Percentiles rank a stretch among this genome's conserved stretches.
phyloP scores from a whole-genome alignment of 2,329 filamentous ascomycete species.

The Leptodontidium sp. region DNA sequence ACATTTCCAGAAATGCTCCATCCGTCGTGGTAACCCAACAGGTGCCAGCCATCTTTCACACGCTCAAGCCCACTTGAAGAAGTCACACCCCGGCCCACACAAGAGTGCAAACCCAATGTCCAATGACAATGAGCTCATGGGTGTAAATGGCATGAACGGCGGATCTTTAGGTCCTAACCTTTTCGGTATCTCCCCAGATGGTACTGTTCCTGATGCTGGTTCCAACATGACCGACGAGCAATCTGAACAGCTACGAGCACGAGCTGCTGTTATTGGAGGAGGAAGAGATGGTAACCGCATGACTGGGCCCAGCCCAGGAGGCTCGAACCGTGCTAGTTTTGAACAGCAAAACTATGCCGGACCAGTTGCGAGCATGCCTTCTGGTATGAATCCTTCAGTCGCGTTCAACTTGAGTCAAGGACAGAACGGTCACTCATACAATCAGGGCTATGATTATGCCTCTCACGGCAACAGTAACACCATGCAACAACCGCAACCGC shows the following conservation, averaged over 20 bases:
- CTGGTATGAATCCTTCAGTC: constrained; percentile 66
- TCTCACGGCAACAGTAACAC: constrained; percentile 45
- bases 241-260: constrained; percentile 65
- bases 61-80: constrained; percentile 88
- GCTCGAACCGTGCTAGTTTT: constrained; percentile 53
- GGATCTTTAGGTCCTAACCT: constrained; percentile 49
- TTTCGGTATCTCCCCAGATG: constrained; percentile 61
- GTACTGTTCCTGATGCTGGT: constrained; percentile 44
- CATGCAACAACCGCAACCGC: constrained; percentile 41
- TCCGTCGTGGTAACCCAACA: constrained; percentile 93
- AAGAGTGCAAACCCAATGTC: constrained; percentile 61
- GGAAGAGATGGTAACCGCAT: constrained; percentile 66
- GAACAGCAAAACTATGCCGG: constrained; percentile 66
- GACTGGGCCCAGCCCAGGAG: constrained; percentile 59
- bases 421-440: constrained; percentile 61
- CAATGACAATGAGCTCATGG: constrained; percentile 69
- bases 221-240: constrained; percentile 63
- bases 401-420: constrained; percentile 69
- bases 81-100: constrained; percentile 66
- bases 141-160: constrained; percentile 64
- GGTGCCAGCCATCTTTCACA: constrained; percentile 94
- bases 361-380: constrained; percentile 67
- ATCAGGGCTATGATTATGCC: constrained; percentile 48
- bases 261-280: constrained; percentile 65
- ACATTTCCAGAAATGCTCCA: constrained; percentile 99